Evolutionary conservation across 345 rosid species (phyloP).

Genomic region (Populus deltoides): DNA sequence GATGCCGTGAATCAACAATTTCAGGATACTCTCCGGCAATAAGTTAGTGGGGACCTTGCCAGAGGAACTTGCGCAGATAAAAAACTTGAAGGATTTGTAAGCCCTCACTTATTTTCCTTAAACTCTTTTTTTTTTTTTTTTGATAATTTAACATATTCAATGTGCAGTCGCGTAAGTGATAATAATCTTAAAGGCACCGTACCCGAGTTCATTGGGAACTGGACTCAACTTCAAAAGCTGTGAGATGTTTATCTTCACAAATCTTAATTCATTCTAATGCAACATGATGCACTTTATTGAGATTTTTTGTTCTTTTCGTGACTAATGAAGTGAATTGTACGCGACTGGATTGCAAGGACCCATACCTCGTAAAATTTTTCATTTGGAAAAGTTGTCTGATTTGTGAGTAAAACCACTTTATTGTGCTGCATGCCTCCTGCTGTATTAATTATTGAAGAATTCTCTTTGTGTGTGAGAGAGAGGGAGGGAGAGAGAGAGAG

Average conservation of each 20-base stretch:
- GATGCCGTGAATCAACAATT: background rate
- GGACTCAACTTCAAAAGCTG: constrained; percentile 12
- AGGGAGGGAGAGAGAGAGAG: too few species aligned
- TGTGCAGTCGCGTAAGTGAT: constrained; percentile 19
- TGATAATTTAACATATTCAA: background rate
- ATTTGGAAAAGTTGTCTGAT: background rate
- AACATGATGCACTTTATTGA: background rate
- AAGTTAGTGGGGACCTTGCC: background rate
- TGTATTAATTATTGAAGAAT: background rate
- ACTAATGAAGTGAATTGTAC: background rate
- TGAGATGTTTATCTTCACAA: background rate
- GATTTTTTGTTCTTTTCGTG: too few species aligned
- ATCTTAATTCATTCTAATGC: background rate
- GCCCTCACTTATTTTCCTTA: background rate
- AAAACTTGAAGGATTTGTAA: background rate
- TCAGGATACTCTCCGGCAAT: background rate
- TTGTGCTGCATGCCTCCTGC: background rate
- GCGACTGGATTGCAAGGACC: constrained; percentile 11
- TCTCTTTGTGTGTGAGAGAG: too few species aligned
- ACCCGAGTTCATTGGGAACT: constrained; percentile 15
- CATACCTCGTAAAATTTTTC: background rate
- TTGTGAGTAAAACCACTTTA: background rate
- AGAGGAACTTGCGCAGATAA: background rate
- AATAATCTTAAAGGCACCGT: constrained; percentile 18
- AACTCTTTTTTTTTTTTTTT: background rate